Conservation (phyloP, 257 asterid species). For the Nicotiana undulata region DNA sequence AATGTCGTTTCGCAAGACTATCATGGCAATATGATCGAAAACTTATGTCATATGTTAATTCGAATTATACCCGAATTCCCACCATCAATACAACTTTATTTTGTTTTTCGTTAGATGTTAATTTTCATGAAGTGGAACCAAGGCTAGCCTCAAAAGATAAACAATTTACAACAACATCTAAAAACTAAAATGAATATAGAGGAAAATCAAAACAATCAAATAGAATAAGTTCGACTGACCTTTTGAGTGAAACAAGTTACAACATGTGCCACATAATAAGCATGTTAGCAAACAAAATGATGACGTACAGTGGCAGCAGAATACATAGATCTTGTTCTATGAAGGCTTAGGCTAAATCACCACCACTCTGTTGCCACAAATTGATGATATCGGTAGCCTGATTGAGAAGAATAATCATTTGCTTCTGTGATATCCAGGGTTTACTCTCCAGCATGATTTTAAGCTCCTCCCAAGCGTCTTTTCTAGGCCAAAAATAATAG, state of each 20-base stretch:
- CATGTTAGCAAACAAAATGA: background rate
- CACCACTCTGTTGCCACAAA: slow-evolving; percentile 41
- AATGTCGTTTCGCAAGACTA: background rate
- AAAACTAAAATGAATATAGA: background rate
- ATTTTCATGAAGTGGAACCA: background rate
- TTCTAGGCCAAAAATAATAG: slow-evolving; percentile 40
- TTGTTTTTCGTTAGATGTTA: background rate
- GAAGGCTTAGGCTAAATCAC: slow-evolving; percentile 17
- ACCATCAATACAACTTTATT: background rate
- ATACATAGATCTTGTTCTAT: background rate
- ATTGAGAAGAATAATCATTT: slow-evolving; percentile 34
- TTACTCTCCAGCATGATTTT: slow-evolving; percentile 31
- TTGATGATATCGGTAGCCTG: slow-evolving; percentile 43
- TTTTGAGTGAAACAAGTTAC: background rate
- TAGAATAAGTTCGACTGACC: background rate
- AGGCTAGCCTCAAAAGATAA: background rate
- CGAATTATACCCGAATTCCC: background rate
- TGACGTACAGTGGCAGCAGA: background rate
- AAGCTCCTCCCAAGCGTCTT: slow-evolving; percentile 48
- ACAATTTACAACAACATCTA: background rate
- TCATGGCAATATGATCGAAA: background rate
- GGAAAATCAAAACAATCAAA: background rate
- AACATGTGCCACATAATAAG: background rate
- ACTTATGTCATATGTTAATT: background rate
- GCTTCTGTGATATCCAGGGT: slow-evolving; percentile 33